Base-by-base conservation (phyloP, 2,329 filamentous ascomycete genomes). In the Dactylellina cionopaga region DNA sequence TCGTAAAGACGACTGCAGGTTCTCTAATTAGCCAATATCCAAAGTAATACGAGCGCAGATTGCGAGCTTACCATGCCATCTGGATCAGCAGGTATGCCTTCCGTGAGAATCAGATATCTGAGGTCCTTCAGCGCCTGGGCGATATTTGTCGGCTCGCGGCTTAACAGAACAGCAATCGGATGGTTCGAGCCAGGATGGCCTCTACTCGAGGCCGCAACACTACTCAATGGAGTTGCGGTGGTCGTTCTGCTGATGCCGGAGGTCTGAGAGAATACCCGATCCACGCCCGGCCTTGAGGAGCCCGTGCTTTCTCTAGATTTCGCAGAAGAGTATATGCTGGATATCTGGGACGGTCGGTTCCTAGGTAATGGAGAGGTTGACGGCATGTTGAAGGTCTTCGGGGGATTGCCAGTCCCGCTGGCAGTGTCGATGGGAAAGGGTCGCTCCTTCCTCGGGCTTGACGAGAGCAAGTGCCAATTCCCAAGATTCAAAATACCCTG, bases 1-100 rank as follows among this genome's bases (percentile, higher is more conserved):
- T 78, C 95, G 90, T 74, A 95, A 84, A 46, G 92, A 90, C 17
- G 95, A 99, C 94, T 96, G 22, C 27, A n/a, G 76, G 71, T 65
- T 74, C 31, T 41, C 39, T 63, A 33, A 19, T 33, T 31, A 66
- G 74, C 13, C n/a, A n/a, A n/a, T n/a, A n/a, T n/a, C n/a, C n/a
- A n/a, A 35, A 62, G 41, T 58, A 15, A 25, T 43, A 33, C 55
- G 29, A n/a, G 29, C 35, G 24, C 52, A 75, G 70, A 29, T 13
- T 13, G 41, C 31, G 52, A 46, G 52, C 78, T 69, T 80, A 84
- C 83, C 83, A 85, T 85, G 76, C 84, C 84, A 79, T 85, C 84
- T 49, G 79, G 80, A 75, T 85, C 83, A 37, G 84, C 82, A 71
- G 83, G 82, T 5, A 85, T 82, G 52, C 83, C 81, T 46, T 81